phyloP scores from a whole-genome alignment of 2,329 filamentous ascomycete species.

The Trichoderma hamatum region DNA sequence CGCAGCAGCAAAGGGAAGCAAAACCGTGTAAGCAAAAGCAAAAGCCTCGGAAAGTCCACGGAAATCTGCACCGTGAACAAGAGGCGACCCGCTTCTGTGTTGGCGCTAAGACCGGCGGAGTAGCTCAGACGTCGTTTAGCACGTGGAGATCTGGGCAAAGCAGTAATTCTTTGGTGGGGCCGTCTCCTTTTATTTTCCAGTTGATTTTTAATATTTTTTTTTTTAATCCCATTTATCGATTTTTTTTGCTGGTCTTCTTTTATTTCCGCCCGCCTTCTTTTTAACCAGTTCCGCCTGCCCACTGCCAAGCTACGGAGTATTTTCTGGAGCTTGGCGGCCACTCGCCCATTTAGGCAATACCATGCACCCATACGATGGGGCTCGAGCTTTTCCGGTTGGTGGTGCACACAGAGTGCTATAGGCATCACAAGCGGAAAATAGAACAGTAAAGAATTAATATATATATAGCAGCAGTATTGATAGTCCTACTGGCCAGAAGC shows the following conservation, averaged over 20 bases:
- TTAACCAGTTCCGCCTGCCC: neutral
- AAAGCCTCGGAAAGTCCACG: constrained; percentile 19
- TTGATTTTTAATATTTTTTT: neutral
- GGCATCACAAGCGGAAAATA: no score
- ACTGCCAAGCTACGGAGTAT: neutral
- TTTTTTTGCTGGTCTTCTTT: neutral
- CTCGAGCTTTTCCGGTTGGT: neutral
- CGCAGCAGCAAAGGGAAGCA: neutral
- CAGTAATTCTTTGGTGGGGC: neutral
- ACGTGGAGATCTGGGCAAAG: constrained; percentile 15
- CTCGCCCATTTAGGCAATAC: neutral
- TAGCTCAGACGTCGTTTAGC: constrained; percentile 10
- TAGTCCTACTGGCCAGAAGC: neutral
- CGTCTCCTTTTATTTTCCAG: neutral
- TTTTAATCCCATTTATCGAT: neutral
- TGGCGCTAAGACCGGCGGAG: constrained; percentile 4
- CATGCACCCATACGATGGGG: neutral
- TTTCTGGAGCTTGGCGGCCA: neutral
- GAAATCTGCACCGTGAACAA: constrained; percentile 1
- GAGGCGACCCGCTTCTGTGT: neutral
- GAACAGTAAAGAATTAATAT: neutral
- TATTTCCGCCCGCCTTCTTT: neutral
- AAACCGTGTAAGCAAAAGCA: no score
- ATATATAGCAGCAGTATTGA: neutral
- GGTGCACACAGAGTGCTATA: no score